A percentile compares a stretch with the other conserved stretches of the same genome.
Evolutionary conservation across 2,329 filamentous ascomycete genomes (phyloP).

Genomic region (Seiridium unicorne): DNA sequence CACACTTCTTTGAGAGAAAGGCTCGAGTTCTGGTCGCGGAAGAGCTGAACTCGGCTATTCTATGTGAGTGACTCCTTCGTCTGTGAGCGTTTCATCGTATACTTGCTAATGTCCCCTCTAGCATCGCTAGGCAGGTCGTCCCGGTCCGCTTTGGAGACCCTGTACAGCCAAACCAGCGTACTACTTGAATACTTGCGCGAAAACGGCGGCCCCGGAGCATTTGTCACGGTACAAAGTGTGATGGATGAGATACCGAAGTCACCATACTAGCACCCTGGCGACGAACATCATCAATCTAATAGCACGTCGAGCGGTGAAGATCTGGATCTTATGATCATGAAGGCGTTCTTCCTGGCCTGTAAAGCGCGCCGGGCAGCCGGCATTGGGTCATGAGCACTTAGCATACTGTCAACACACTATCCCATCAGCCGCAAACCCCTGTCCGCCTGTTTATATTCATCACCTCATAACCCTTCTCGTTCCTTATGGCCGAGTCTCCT

Average conservation of each 20-base stretch:
- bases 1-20: constrained; percentile 72
- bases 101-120: constrained; percentile 32
- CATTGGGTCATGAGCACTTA: background rate
- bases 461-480: too few species aligned
- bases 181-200: constrained; percentile 80
- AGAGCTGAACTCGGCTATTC: constrained; percentile 88
- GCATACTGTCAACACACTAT: too few species aligned
- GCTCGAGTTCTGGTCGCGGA: constrained; percentile 81
- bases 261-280: constrained; percentile 23
- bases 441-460: too few species aligned
- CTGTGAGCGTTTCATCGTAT: background rate
- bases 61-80: constrained; percentile 59
- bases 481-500: too few species aligned
- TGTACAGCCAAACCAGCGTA: constrained; percentile 84
- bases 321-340: background rate
- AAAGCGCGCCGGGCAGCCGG: background rate
- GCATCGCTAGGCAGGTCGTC: constrained; percentile 89
- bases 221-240: constrained; percentile 63
- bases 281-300: background rate
- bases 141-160: constrained; percentile 76
- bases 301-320: background rate
- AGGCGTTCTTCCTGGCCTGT: background rate
- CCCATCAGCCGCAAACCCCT: too few species aligned
- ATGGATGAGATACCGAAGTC: constrained; percentile 44
- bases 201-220: constrained; percentile 77